phyloP scores from a whole-genome alignment of 2,329 filamentous ascomycete genomes.

The Neophaeococcomyces aloes region DNA sequence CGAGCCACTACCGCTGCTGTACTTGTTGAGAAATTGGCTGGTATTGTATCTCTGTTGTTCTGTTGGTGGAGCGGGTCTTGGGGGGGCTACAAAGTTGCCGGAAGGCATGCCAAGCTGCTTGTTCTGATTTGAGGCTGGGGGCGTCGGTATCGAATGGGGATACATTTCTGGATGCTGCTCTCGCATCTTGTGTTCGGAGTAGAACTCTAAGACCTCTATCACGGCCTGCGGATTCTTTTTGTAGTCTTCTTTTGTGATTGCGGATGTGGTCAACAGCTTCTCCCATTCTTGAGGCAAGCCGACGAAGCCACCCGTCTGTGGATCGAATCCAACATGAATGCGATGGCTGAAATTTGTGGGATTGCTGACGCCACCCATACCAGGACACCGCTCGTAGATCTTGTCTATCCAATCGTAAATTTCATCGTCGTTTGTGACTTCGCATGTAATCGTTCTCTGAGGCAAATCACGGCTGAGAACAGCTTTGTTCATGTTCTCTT shows the following conservation, averaged over 20 bases:
- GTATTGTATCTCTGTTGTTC: constrained; percentile 36
- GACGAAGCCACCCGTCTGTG: constrained; percentile 87
- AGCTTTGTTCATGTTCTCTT: constrained; percentile 53
- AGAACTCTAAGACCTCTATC: constrained; percentile 58
- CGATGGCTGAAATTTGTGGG: constrained; percentile 96
- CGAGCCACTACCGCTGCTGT: constrained; percentile 16
- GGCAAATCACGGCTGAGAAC: constrained; percentile 69
- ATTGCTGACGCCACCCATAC: constrained; percentile 96
- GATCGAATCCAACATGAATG: constrained; percentile 95
- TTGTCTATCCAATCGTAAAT: constrained; percentile 98
- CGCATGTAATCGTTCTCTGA: constrained; percentile 77
- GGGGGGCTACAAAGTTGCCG: constrained; percentile 53
- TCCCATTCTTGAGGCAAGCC: constrained; percentile 95
- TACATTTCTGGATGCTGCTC: constrained; percentile 53
- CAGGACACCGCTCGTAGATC: constrained; percentile 91
- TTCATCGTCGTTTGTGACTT: constrained; percentile 90
- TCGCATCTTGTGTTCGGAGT: constrained; percentile 57
- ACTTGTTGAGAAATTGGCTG: constrained; percentile 28
- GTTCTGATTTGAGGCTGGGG: constrained; percentile 38
- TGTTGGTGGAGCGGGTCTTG: constrained; percentile 52
- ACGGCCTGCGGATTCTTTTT: constrained; percentile 84
- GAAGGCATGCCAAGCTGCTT: constrained; percentile 52
- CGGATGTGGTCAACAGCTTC: constrained; percentile 86
- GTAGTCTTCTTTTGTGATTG: constrained; percentile 97
- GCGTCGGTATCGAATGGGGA: constrained; percentile 51